Evolutionary conservation across 352 stramenopile species (phyloP).

Genomic region (Pythium brachiatum): DNA sequence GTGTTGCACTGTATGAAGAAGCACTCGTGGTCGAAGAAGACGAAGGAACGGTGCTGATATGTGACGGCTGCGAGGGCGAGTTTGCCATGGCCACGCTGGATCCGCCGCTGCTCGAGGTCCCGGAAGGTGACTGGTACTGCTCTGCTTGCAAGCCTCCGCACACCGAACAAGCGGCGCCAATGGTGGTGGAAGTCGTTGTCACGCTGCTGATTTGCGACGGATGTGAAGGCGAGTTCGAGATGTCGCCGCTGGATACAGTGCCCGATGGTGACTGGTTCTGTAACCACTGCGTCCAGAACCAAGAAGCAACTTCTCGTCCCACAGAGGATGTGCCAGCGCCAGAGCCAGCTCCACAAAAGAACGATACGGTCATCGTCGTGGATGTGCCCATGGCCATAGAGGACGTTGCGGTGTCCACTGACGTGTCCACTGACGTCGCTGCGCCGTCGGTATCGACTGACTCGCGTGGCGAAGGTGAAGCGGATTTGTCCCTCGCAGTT

Average conservation of each 20-base stretch:
- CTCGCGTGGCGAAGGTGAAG: neutral
- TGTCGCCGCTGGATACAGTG: constrained; percentile 41
- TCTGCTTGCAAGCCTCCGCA: neutral
- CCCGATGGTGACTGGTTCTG: constrained; percentile 58
- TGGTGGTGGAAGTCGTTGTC: constrained; percentile 2
- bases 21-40: constrained; percentile 22
- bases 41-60: constrained; percentile 50
- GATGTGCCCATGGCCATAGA: neutral
- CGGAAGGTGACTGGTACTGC: constrained; percentile 58
- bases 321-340: neutral
- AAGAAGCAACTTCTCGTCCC: neutral
- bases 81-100: constrained; percentile 48
- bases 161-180: neutral
- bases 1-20: neutral
- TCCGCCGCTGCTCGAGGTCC: constrained; percentile 41
- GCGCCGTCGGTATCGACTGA: neutral
- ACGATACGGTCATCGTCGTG: neutral
- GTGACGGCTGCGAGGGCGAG: constrained; percentile 67
- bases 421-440: too few species aligned
- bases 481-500: neutral
- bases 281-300: neutral
- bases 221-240: constrained; percentile 64
- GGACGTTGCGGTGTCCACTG: neutral
- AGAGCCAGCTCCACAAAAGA: neutral
- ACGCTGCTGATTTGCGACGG: constrained; percentile 72